Percentiles rank a stretch among this genome's conserved stretches.
phyloP scores from a whole-genome alignment of 176 grass and related monocot species.

The Aegilops sharonensis region DNA sequence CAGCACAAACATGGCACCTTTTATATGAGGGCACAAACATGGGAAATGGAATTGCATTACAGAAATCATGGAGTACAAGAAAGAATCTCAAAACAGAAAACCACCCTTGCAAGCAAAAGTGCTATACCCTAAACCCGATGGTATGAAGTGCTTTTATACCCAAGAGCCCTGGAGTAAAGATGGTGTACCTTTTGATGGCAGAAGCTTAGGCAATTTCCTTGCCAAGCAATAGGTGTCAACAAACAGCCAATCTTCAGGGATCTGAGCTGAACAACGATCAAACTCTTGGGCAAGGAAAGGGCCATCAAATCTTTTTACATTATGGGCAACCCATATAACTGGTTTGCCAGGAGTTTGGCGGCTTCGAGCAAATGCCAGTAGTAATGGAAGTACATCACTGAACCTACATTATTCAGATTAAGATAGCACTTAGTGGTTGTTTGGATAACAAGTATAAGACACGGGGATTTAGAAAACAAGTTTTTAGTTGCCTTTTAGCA shows the following conservation, averaged over 20 bases:
- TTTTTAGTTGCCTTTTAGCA: no score
- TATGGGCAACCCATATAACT: constrained; percentile 79
- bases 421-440: constrained; percentile 4
- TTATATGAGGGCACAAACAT: constrained; percentile 8
- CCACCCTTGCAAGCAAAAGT: background rate
- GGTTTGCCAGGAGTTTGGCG: constrained; percentile 63
- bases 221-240: constrained; percentile 55
- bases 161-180: background rate
- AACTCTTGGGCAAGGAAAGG: constrained; percentile 69
- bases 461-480: no score
- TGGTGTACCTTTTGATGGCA: constrained; percentile 48
- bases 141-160: background rate
- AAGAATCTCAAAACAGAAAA: background rate
- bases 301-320: constrained; percentile 57
- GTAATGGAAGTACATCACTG: constrained; percentile 53
- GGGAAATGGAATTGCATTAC: background rate
- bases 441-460: no score
- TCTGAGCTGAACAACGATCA: constrained; percentile 45
- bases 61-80: background rate
- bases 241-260: constrained; percentile 72
- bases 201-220: constrained; percentile 44
- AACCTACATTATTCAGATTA: constrained; percentile 56
- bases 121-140: background rate
- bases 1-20: constrained; percentile 11
- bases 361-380: constrained; percentile 60